These are phyloP conservation scores for Eimeria sp. DNA, from an alignment of 169 alveolate genomes.

Conservation along the genomic window DNA sequence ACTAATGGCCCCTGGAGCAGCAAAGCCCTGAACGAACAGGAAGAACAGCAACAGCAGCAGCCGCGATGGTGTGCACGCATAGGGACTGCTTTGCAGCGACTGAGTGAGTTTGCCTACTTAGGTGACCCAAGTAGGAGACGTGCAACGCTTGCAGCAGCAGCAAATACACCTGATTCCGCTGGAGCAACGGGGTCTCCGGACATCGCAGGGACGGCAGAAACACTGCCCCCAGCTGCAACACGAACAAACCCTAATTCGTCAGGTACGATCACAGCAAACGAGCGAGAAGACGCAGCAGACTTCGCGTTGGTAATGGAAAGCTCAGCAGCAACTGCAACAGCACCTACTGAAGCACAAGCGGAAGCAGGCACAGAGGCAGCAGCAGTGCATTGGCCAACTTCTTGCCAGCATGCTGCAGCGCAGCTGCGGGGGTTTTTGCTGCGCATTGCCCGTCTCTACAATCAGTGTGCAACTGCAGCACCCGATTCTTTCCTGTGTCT, in stretches of 20 bases:
- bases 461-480: background rate
- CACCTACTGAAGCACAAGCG: background rate
- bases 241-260: background rate
- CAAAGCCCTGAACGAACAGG: background rate
- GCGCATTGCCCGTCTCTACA: conserved; percentile 31
- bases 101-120: conserved; percentile 37
- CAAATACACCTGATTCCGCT: background rate
- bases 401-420: conserved; percentile 63
- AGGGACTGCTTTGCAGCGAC: conserved; percentile 40
- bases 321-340: conserved; percentile 32
- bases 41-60: conserved; percentile 11
- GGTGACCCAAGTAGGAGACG: background rate
- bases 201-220: background rate
- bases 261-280: background rate
- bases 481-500: conserved; percentile 31
- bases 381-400: conserved; percentile 44
- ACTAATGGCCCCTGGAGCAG: conserved; percentile 50
- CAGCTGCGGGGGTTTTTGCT: conserved; percentile 61
- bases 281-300: background rate
- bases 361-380: conserved; percentile 7
- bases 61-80: conserved; percentile 47
- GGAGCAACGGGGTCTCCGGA: background rate
- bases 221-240: background rate
- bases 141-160: conserved; percentile 21
- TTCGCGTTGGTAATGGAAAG: background rate